These are phyloP conservation scores for Spergularia bocconei DNA, from an alignment of 148 eudicot species.

Conservation along the genomic window DNA sequence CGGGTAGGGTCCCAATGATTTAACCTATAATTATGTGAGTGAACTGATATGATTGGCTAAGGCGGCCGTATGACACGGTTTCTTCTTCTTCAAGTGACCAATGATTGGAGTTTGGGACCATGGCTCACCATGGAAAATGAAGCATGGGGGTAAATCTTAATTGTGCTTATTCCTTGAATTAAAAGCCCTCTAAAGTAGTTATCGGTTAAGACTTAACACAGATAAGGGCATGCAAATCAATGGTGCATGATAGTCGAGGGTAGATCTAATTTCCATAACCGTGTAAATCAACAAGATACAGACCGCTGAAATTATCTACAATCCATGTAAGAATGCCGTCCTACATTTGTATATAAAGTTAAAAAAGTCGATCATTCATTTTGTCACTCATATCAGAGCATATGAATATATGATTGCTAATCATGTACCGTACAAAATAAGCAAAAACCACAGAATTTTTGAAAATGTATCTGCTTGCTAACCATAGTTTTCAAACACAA, in stretches of 20 bases:
- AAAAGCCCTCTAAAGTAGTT: not conserved
- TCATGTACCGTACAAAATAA: too few species aligned
- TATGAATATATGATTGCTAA: too few species aligned
- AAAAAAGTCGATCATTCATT: too few species aligned
- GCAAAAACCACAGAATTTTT: too few species aligned
- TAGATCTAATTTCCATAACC: too few species aligned
- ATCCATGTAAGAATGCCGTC: too few species aligned
- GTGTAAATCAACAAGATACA: too few species aligned
- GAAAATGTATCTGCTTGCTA: too few species aligned
- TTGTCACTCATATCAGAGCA: too few species aligned
- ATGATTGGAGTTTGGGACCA: slow-evolving; percentile 14
- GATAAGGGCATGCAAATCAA: not conserved
- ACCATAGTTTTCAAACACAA: too few species aligned
- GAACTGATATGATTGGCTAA: not conserved
- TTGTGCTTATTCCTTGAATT: not conserved
- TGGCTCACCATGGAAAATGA: not conserved
- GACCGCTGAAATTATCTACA: too few species aligned
- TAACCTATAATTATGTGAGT: not conserved
- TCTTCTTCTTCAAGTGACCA: not conserved
- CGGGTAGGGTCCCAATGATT: slow-evolving; percentile 1
- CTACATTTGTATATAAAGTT: too few species aligned
- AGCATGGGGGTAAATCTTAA: not conserved
- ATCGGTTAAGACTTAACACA: not conserved
- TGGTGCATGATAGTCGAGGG: not conserved
- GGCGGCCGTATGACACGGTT: not conserved